These are phyloP conservation scores for Helminthosporium solani DNA, from an alignment of 2,329 filamentous ascomycete species.

Conservation along the genomic window DNA sequence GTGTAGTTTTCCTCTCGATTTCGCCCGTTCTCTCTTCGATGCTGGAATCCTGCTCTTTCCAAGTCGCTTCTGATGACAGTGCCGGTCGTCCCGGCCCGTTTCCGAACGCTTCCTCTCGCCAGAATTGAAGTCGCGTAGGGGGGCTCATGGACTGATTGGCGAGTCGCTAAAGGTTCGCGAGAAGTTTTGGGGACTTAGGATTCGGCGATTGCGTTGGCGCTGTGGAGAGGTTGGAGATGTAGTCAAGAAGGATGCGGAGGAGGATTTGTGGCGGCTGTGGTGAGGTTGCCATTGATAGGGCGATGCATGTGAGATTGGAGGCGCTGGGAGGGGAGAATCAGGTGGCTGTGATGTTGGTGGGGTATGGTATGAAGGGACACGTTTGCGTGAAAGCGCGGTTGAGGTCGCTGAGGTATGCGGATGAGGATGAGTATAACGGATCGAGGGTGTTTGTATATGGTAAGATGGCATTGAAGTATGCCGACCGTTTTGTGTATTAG, in stretches of 20 bases:
- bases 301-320: background rate
- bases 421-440: constrained; percentile 1
- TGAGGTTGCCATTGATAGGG: constrained; percentile 16
- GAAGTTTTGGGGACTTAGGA: constrained; percentile 18
- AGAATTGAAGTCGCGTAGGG: constrained; percentile 13
- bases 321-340: background rate
- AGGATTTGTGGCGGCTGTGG: constrained; percentile 12
- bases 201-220: constrained; percentile 17
- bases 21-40: too few relatives aligned
- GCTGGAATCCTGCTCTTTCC: background rate
- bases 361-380: background rate
- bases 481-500: background rate
- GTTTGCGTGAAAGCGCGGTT: background rate
- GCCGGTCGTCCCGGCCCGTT: background rate
- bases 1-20: too few relatives aligned
- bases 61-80: background rate
- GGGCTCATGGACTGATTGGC: constrained; percentile 12
- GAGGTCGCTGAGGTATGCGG: constrained; percentile 2
- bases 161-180: constrained; percentile 13
- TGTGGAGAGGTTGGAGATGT: constrained; percentile 8
- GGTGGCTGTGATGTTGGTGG: background rate
- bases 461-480: constrained; percentile 10
- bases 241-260: background rate
- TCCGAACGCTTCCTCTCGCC: constrained; percentile 12
- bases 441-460: constrained; percentile 11